These are phyloP conservation scores for Penicillium janthinellum DNA, from an alignment of 2,329 filamentous ascomycete species.

Conservation along the genomic window DNA sequence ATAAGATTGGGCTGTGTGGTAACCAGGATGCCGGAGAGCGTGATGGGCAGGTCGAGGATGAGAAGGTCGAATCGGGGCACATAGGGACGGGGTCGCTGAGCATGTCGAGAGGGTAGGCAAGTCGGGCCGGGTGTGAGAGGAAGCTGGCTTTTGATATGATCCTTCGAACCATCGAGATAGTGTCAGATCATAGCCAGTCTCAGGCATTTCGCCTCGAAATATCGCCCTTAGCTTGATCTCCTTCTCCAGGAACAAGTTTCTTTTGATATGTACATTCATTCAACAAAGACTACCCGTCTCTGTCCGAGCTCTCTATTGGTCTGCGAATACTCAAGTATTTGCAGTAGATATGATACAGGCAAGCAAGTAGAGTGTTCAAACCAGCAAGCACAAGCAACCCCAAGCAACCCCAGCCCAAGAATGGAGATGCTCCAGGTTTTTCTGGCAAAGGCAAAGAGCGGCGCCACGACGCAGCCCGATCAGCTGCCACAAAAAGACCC, in stretches of 20 bases:
- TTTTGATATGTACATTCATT: not conserved
- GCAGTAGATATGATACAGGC: conserved; percentile 28
- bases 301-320: not conserved
- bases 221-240: too few species aligned
- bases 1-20: conserved; percentile 64
- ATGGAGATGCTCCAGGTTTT: not conserved
- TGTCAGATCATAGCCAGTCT: not conserved
- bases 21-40: conserved; percentile 34
- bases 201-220: not conserved
- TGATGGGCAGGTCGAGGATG: conserved; percentile 24
- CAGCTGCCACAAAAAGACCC: not conserved
- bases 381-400: conserved; percentile 20
- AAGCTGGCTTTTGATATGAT: too few species aligned
- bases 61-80: conserved; percentile 27
- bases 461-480: not conserved
- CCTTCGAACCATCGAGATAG: not conserved
- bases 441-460: not conserved
- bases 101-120: conserved; percentile 17
- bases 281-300: not conserved
- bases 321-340: not conserved
- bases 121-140: too few species aligned
- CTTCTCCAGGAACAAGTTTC: too few species aligned
- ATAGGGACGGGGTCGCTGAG: conserved; percentile 12
- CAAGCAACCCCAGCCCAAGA: not conserved
- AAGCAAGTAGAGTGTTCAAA: conserved; percentile 16